phyloP scores from a whole-genome alignment of 176 grass and related monocot species.

The Lolium rigidum region DNA sequence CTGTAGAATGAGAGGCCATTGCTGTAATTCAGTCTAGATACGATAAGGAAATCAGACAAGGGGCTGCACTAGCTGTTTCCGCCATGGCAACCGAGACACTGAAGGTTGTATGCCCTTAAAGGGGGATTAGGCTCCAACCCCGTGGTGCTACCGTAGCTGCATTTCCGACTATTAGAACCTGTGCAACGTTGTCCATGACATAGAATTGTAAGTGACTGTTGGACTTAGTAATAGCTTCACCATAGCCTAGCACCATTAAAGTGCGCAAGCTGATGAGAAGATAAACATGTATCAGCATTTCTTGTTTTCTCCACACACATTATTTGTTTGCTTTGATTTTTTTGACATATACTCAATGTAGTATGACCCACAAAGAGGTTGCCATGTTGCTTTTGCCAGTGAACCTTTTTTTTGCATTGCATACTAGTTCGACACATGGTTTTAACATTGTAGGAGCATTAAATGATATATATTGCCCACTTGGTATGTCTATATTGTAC shows the following conservation, averaged over 20 bases:
- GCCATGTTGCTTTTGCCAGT: background rate
- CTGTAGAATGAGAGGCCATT: background rate
- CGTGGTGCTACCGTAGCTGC: background rate
- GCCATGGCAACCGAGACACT: background rate
- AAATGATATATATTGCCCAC: background rate
- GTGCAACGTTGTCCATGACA: background rate
- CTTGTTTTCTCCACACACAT: no score
- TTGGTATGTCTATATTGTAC: background rate
- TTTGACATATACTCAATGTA: background rate
- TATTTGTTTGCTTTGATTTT: constrained; percentile 11
- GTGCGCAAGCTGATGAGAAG: background rate
- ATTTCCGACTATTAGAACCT: constrained; percentile 1
- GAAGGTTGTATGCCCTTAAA: background rate
- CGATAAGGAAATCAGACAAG: background rate
- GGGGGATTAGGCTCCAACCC: background rate
- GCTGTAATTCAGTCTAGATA: background rate
- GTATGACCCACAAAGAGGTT: background rate
- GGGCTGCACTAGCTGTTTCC: background rate
- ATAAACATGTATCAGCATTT: background rate
- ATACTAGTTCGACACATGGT: constrained; percentile 6
- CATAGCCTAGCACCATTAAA: constrained; percentile 14
- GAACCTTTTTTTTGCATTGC: background rate
- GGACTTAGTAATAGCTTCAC: background rate
- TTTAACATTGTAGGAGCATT: background rate
- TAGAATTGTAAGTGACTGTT: background rate